Conservation (phyloP, 2,329 filamentous ascomycete genomes). For the Plenodomus tracheiphilus region DNA sequence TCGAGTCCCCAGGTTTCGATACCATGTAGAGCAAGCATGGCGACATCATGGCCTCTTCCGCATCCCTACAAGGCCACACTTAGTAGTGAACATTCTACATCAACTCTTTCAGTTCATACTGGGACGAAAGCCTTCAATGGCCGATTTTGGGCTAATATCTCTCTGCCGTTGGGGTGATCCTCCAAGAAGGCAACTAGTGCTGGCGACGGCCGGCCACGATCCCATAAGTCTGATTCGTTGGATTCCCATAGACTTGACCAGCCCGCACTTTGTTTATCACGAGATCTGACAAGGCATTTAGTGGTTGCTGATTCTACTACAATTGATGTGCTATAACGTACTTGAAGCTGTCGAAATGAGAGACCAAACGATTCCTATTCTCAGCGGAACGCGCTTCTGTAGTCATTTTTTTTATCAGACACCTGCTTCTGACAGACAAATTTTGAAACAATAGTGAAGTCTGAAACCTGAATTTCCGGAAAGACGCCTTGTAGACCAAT, state of each 20-base stretch:
- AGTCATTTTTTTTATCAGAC: too few relatives aligned
- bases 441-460: not conserved
- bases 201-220: conserved; percentile 56
- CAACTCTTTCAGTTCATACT: conserved; percentile 2
- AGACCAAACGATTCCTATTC: conserved; percentile 13
- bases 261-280: conserved; percentile 22
- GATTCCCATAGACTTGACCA: conserved; percentile 60
- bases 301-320: not conserved
- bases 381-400: conserved; percentile 10
- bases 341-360: conserved; percentile 16
- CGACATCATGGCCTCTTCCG: conserved; percentile 76
- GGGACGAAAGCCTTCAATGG: conserved; percentile 70
- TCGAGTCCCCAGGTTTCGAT: conserved; percentile 77
- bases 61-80: conserved; percentile 56
- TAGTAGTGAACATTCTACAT: not conserved
- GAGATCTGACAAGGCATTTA: conserved; percentile 6
- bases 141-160: conserved; percentile 14
- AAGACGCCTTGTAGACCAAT: not conserved
- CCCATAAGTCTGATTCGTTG: conserved; percentile 57
- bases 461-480: not conserved
- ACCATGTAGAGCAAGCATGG: conserved; percentile 71
- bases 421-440: too few relatives aligned
- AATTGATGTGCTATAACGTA: conserved; percentile 2
- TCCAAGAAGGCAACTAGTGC: conserved; percentile 46
- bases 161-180: conserved; percentile 31